These are phyloP conservation scores for Aegilops umbellulata DNA, from an alignment of 176 grass and related monocot species.

Conservation along the genomic window DNA sequence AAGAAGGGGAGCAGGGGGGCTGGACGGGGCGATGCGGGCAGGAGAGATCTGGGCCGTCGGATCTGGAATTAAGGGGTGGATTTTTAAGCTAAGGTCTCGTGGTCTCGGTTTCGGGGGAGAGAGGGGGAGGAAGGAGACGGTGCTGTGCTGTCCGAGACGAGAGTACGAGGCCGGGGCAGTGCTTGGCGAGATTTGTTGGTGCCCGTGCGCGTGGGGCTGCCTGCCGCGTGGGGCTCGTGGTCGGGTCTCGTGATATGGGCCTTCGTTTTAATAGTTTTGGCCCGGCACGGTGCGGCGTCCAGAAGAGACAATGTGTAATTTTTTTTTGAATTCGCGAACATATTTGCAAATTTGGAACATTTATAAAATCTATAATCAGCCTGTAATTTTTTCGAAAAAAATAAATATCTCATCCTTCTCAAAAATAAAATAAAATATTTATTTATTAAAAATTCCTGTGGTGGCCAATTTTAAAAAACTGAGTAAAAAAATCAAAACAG, in stretches of 20 bases:
- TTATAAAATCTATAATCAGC: too few species aligned
- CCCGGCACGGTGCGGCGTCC: background rate
- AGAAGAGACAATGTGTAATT: too few species aligned
- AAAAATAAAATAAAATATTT: too few species aligned
- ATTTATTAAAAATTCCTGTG: too few species aligned
- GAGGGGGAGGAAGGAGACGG: background rate
- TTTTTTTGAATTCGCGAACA: too few species aligned
- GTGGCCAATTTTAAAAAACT: too few species aligned
- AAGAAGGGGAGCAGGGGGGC: background rate
- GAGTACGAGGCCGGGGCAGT: constrained; percentile 25
- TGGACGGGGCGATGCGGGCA: background rate
- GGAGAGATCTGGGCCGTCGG: constrained; percentile 43
- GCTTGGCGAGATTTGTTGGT: background rate
- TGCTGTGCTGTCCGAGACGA: background rate
- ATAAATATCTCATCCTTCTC: too few species aligned
- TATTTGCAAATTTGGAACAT: too few species aligned
- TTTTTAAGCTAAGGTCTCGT: constrained; percentile 11
- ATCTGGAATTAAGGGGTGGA: constrained; percentile 24
- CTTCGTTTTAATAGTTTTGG: background rate
- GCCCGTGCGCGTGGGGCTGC: background rate
- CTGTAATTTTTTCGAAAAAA: too few species aligned
- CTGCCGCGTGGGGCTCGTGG: background rate
- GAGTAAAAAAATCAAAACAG: too few species aligned
- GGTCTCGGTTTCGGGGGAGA: constrained; percentile 12
- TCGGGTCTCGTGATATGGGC: background rate